Evolutionary conservation across 306 rosid genomes (phyloP).

Genomic region (Cucurbita maxima): DNA sequence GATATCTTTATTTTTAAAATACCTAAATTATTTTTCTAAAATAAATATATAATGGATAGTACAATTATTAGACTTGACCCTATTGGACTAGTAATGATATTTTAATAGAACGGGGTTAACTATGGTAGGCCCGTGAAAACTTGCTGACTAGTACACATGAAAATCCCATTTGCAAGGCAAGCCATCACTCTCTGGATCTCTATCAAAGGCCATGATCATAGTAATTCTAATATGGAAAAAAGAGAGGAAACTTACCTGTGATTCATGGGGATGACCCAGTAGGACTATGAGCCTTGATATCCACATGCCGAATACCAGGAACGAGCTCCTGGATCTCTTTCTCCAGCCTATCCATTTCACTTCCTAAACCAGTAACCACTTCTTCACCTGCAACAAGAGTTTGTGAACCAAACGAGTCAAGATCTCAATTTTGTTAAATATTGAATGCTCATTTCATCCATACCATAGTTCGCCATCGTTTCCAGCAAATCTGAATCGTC

Average conservation of each 20-base stretch:
- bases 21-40: too few species aligned
- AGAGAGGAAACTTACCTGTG: not conserved
- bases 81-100: too few species aligned
- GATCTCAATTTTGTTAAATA: constrained; percentile 9
- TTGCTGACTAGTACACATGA: not conserved
- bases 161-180: not conserved
- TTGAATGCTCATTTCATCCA: not conserved
- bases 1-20: too few species aligned
- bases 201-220: not conserved
- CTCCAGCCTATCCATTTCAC: constrained; percentile 93
- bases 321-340: constrained; percentile 85
- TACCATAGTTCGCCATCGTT: constrained; percentile 84
- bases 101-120: too few species aligned
- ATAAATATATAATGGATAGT: too few species aligned
- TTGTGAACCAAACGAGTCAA: not conserved
- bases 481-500: constrained; percentile 41
- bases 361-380: constrained; percentile 92
- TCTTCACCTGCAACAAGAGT: constrained; percentile 60
- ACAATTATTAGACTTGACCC: too few species aligned
- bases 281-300: constrained; percentile 96
- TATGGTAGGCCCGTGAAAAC: not conserved
- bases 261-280: constrained; percentile 4
- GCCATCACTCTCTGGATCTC: not conserved
- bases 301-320: constrained; percentile 89
- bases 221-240: not conserved